Conservation (phyloP, 306 rosid genomes). For the Cicer cuneatum region DNA sequence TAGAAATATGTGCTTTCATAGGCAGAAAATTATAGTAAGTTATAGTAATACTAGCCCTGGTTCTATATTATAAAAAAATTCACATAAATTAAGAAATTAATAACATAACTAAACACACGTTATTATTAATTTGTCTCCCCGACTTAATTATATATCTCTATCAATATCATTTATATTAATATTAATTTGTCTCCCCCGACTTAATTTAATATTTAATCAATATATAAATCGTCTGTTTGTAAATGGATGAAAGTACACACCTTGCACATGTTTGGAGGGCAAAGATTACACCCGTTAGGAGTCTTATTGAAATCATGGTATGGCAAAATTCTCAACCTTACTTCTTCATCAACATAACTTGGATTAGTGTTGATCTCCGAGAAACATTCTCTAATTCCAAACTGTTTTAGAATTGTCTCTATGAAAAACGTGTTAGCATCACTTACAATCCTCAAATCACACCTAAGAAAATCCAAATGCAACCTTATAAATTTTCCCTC, state of each 20-base stretch:
- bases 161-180: no score
- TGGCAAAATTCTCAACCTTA: slow-evolving; percentile 59
- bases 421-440: slow-evolving; percentile 81
- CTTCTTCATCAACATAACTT: slow-evolving; percentile 59
- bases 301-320: slow-evolving; percentile 52
- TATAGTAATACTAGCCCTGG: no score
- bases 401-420: slow-evolving; percentile 68
- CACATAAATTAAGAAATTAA: no score
- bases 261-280: slow-evolving; percentile 92
- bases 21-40: no score
- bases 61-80: no score
- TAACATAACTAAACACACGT: no score
- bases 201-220: no score
- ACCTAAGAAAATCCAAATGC: slow-evolving; percentile 45
- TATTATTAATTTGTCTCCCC: no score
- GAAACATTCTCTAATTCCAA: slow-evolving; percentile 65
- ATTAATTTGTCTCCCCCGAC: no score
- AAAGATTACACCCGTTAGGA: slow-evolving; percentile 59
- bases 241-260: slow-evolving; percentile 36
- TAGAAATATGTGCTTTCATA: no score
- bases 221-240: no score
- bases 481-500: background rate
- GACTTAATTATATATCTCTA: no score
- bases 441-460: slow-evolving; percentile 82
- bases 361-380: slow-evolving; percentile 78